A percentile compares a stretch with the other conserved stretches of the same genome.
phyloP scores from a whole-genome alignment of 345 rosid genomes.

The Brassica carinata region DNA sequence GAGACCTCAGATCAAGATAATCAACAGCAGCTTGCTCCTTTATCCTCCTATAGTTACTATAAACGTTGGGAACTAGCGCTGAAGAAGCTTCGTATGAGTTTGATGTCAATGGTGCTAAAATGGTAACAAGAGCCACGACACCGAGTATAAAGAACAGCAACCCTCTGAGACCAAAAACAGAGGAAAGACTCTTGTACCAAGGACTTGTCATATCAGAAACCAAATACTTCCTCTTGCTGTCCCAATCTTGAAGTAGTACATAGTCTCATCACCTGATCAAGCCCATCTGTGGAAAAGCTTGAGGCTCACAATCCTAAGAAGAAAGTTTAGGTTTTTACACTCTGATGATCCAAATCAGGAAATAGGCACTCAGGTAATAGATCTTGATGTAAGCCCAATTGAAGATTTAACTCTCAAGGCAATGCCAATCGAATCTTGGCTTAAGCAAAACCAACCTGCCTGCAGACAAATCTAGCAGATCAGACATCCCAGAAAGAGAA shows the following conservation, averaged over 20 bases:
- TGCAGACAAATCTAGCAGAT: constrained; percentile 44
- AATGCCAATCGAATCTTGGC: neutral
- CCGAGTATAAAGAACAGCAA: constrained; percentile 64
- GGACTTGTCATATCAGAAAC: constrained; percentile 72
- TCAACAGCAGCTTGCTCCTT: constrained; percentile 93
- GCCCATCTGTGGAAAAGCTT: neutral
- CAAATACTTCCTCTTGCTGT: neutral
- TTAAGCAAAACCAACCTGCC: constrained; percentile 39
- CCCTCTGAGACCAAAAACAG: constrained; percentile 72
- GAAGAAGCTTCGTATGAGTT: constrained; percentile 55
- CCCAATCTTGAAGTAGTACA: constrained; percentile 26
- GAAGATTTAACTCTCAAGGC: neutral
- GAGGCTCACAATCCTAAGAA: neutral
- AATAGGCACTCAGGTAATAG: constrained; percentile 9
- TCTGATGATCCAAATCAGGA: constrained; percentile 38
- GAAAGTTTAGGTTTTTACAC: constrained; percentile 23
- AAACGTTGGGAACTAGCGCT: constrained; percentile 53
- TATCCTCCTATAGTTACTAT: constrained; percentile 78
- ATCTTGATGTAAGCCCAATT: neutral
- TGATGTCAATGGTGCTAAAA: constrained; percentile 69
- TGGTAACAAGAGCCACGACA: constrained; percentile 70
- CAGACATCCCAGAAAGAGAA: constrained; percentile 15
- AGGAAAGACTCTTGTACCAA: constrained; percentile 62
- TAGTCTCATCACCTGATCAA: neutral
- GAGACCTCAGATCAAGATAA: constrained; percentile 74